These are phyloP conservation scores for Gamsiella multidivaricata DNA, from an alignment of 192 early-diverging fungal species.

Conservation along the genomic window DNA sequence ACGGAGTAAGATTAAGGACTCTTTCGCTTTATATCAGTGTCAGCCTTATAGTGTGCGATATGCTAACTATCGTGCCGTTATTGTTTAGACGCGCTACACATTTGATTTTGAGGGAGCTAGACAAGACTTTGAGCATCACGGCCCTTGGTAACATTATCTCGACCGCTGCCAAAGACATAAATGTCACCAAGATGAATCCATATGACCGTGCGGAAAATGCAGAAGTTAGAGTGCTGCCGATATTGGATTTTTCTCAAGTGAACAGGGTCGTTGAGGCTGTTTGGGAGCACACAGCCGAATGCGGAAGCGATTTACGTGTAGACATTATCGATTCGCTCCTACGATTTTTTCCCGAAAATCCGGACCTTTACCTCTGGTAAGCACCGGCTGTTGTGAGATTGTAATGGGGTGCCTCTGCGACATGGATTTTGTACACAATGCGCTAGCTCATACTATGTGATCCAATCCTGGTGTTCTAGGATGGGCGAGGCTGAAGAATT, in stretches of 20 bases:
- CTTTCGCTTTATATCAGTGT: neutral
- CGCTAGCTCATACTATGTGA: neutral
- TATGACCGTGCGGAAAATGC: conserved; percentile 11
- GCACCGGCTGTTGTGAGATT: no score
- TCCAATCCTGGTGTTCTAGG: neutral
- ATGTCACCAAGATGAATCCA: conserved; percentile 10
- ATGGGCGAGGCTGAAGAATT: conserved; percentile 18
- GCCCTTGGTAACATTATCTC: neutral
- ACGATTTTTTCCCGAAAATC: conserved; percentile 14
- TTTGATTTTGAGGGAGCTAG: conserved; percentile 20
- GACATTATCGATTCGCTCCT: conserved; percentile 18
- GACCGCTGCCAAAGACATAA: conserved; percentile 5
- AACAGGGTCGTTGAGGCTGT: conserved; percentile 23
- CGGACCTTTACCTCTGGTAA: conserved; percentile 32
- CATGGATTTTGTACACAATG: no score
- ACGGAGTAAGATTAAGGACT: conserved; percentile 29
- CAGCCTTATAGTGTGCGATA: no score
- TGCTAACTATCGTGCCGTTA: neutral
- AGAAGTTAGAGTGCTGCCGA: neutral
- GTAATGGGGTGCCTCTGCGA: no score
- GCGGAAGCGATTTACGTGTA: conserved; percentile 3
- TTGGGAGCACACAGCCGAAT: conserved; percentile 2
- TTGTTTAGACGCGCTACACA: conserved; percentile 15
- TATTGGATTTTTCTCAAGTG: conserved; percentile 21
- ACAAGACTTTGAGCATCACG: neutral